Evolutionary conservation across 306 rosid genomes (phyloP).

Genomic region (Cucumis hystrix): DNA sequence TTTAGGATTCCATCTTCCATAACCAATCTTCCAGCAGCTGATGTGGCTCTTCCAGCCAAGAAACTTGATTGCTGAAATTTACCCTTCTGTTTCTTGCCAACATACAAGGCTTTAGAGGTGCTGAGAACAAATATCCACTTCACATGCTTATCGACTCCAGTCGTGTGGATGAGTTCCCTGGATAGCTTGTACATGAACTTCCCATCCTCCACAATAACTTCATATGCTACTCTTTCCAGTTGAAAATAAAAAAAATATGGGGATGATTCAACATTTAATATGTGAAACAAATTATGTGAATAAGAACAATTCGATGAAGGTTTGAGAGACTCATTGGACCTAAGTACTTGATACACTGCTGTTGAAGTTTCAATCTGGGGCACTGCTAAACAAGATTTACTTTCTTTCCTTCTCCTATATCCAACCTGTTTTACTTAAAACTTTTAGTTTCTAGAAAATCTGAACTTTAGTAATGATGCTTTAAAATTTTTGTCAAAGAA

Average conservation of each 20-base stretch:
- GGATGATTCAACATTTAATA: not conserved
- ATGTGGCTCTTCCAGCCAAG: conserved; percentile 35
- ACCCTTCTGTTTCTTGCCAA: conserved; percentile 34
- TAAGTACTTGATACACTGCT: conserved; percentile 30
- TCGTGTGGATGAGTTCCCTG: conserved; percentile 21
- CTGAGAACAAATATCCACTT: conserved; percentile 37
- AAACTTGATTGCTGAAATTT: conserved; percentile 40
- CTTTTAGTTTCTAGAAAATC: not conserved
- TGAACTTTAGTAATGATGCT: not conserved
- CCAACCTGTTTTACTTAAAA: conserved; percentile 19
- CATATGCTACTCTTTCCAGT: conserved; percentile 25
- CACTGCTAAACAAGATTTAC: conserved; percentile 24
- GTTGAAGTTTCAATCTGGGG: conserved; percentile 25
- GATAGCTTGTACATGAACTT: conserved; percentile 16
- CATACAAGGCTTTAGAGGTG: conserved; percentile 18
- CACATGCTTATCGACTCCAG: conserved; percentile 5
- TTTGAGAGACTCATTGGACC: conserved; percentile 19
- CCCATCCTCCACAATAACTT: conserved; percentile 23
- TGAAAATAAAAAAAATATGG: conserved; percentile 12
- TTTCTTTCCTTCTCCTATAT: conserved; percentile 32
- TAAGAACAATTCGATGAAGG: not conserved
- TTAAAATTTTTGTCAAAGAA: not conserved
- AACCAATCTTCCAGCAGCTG: conserved; percentile 27
- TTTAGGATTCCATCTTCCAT: conserved; percentile 24
- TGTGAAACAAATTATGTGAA: not conserved